Base-by-base conservation (phyloP, 2,329 filamentous ascomycete species). In the Diaporthe vexans region DNA sequence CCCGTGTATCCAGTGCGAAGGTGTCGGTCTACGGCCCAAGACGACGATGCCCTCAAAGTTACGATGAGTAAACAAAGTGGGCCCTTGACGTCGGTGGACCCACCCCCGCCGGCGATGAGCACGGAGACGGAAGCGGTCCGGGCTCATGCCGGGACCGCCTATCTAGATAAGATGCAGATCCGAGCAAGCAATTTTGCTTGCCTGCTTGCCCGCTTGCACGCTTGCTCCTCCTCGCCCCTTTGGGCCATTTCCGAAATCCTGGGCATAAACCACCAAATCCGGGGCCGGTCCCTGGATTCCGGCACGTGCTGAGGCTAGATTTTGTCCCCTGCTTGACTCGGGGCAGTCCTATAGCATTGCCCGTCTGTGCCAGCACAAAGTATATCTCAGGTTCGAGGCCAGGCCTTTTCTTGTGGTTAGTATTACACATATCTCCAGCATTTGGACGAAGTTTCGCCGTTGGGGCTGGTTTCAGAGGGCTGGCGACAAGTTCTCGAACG, bases 81-180 rank as follows among this genome's bases (percentile, higher is more conserved):
- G 46, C 26, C 63, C 2, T 33, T 17, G 15, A n/a, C 29, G 46
- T 11, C n/a, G 61, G 26, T 2, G 21, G 61, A 13, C 26, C 61
- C 61, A 29, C 43, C 61, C 40, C 46, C 63, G 48, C 29, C 11
- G 63, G 46, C 63, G 33, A 51, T 43, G 8, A 33, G 48, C 63
- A 67, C 63, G 63, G 63, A 54, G 63, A 37, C 63, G 63, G 63
- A 35, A 52, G 63, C 63, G 63, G 63, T 40, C 63, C 63, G 63
- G 29, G 46, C 63, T 67, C 24, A 17, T 52, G 63, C 63, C 63
- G 61, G 61, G 37, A 40, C 33, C 51, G 63, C 46, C 63, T 54
- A 67, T 67, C 63, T 67, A 67, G 63, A 67, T 67, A 67, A 67
- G 29, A 67, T 67, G 63, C 46, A 67, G 63, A 67, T 67, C 61